Base-by-base conservation (phyloP, 2,329 filamentous ascomycete genomes). In the Botrytis byssoidea region DNA sequence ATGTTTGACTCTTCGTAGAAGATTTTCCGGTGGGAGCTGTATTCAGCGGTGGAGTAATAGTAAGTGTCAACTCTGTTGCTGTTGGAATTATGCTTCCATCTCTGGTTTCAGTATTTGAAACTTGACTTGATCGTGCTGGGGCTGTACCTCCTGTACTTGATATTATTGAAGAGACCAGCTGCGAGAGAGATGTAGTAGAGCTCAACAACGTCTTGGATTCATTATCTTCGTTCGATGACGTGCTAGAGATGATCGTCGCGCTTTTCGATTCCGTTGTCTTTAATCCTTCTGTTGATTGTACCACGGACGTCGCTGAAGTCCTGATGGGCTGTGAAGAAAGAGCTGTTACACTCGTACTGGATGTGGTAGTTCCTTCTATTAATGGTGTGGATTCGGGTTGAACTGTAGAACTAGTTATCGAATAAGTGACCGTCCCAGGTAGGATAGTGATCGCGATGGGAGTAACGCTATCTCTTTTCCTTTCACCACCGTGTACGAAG, bases 381-480 rank as follows among this genome's bases (percentile, higher is more conserved):
- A 48, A 32, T 3, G 18, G 44, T 12, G 35, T 14, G 37, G 66
- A 57, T 48, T 57, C 35, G 9, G 20, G 4, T 42, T 57, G 48
- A 42, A n/a, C 55, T 29, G 66, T 57, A 32, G 66, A 57, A 57
- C 48, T 57, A 6, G 32, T 42, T 10, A 18, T 37, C 12, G 65
- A 29, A 57, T 35, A 42, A 32, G 14, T 42, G 4, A 37, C 48
- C 14, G 66, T 68, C 20, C 66, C 66, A 57, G 66, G 66, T 42
- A 68, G 3, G 25, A 68, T 68, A 12, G 66, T 68, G 55, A 68
- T 68, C 6, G 48, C 48, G 18, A 68, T 68, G 35, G 48, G 25
- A 57, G 25, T 57, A 40, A 32, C n/a, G 3, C 48, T 57, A 20
- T 32, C 18, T n/a, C 18, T 37, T 37, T 42, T 42, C 5, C 25